Base-by-base conservation (phyloP, 768 basidiomycete genomes). In the Mycena rosella region DNA sequence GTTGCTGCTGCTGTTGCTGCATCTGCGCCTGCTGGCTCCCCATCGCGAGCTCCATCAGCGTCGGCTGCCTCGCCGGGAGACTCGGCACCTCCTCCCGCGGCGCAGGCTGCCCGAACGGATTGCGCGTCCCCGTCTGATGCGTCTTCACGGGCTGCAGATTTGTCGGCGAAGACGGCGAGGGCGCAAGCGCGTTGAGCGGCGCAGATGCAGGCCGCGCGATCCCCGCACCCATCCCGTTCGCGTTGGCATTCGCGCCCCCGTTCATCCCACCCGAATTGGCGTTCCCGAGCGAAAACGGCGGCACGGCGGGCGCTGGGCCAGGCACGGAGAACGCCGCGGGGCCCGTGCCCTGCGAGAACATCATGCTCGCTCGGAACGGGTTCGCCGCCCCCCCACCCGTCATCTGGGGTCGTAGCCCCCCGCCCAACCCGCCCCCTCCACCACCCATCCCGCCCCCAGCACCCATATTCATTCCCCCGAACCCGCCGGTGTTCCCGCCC, bases 91-190 rank as follows among this genome's bases (percentile, higher is more conserved):
- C 63, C 58, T 60, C 61, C 76, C 90, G 92, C 1, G 94, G 92
- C 29, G 93, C 83, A 9, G 86, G 83, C 18, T 92, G 87, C 8
- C 96, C 96, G 70, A 99, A 99, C 4, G 98, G 98, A 84, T 99
- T 99, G 72, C 89, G 90, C 9, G 95, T 94, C 29, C 98, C 97
- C 4, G 98, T 99, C 76, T 92, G 89, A 77, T 99, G 96, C 8
- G 96, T 85, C 73, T 89, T 90, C 29, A 98, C 86, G 9, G 90
- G 89, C 73, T 91, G 89, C 3, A 85, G 40, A 8, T 8, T 18
- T 15, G 14, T 6, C 6, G 20, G 5, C 42, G 42, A 8, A 18
- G 42, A 22, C 86, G 84, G 6, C 42, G 63, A 66, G 53, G 69
- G 51, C 34, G 71, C 73, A 40, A 82, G 73, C 20, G 82, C 80